phyloP scores from a whole-genome alignment of 129 eudicot species.

The Arctium lappa region DNA sequence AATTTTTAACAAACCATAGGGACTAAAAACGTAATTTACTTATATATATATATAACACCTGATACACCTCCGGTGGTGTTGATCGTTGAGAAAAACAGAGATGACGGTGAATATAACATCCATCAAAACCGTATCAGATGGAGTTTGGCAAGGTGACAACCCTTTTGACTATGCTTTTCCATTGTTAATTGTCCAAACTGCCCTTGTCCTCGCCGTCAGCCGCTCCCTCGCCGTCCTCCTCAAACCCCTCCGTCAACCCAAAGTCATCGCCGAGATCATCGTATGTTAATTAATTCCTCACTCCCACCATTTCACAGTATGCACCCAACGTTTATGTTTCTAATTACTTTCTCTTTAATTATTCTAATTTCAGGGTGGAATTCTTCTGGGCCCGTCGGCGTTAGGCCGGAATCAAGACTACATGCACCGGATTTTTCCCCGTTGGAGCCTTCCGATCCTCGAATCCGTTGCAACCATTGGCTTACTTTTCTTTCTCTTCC shows the following conservation, averaged over 20 bases:
- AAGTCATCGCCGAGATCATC: conserved; percentile 85
- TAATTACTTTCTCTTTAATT: background rate
- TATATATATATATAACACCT: background rate
- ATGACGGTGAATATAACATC: conserved; percentile 55
- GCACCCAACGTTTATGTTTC: too few species aligned
- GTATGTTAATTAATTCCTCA: conserved; percentile 28
- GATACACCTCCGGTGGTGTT: background rate
- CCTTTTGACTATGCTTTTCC: conserved; percentile 73
- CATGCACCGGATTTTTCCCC: conserved; percentile 66
- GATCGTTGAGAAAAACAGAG: background rate
- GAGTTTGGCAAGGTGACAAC: conserved; percentile 80
- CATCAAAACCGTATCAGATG: conserved; percentile 52
- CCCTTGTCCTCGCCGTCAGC: conserved; percentile 49
- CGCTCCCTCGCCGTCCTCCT: conserved; percentile 74
- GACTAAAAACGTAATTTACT: too few species aligned
- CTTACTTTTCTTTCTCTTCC: conserved; percentile 69
- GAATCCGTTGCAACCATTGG: conserved; percentile 87
- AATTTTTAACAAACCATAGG: too few species aligned
- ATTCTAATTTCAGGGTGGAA: conserved; percentile 58
- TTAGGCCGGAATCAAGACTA: conserved; percentile 62
- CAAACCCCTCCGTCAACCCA: conserved; percentile 89
- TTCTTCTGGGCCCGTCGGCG: conserved; percentile 80
- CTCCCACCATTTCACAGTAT: background rate
- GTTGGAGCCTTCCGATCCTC: conserved; percentile 81
- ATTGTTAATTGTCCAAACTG: conserved; percentile 61